Evolutionary conservation across 352 stramenopile species (phyloP), one percentile per base, ranked within the genome.

Genomic region (Peronospora belbahrii): DNA sequence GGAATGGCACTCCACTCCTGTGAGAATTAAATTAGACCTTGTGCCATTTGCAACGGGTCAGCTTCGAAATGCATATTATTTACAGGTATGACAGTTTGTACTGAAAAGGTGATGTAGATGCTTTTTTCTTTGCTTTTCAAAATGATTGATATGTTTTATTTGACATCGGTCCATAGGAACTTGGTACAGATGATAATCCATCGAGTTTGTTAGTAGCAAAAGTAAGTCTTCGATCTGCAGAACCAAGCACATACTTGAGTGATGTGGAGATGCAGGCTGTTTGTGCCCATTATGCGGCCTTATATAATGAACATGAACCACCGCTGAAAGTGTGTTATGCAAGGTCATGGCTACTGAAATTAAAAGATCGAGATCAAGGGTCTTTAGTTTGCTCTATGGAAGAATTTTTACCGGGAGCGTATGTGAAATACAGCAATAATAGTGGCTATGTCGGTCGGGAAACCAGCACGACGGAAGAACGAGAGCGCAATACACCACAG

Each of bases 261-360:
- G 83, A 94, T 30, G 83, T 94, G 15, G 83, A 94, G 59, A 92
- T 92, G 83, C 83, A 94, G 56, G 80, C 83, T 4, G 77, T 90
- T 8, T 94, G 83, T 53, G 79, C 78, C 3, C 78, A 92, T 50
- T 94, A 94, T 48, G 83, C 81, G 1, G 70, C 75, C 36, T 56
- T 94, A 14, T 94, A 92, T 58, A 92, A 94, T 34, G 77, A 91
- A 19, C 80, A 91, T 43, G 74, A 88, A 42, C 80, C 80, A 10
- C 80, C 80, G 6, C 45, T 88, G 10, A 85, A 84, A 45, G 80
- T 91, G n/a, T 81, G 80, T 24, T 91, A 91, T 46, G 80, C 80
- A 13, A 70, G 72, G 17, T 88, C 76, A 7, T 91, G 80, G 80
- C 19, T 88, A 19, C 58, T 91, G 8, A 88, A 91, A 40, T 62